Evolutionary conservation across 768 basidiomycete species (phyloP), one percentile per base, ranked within the genome.

Genomic region (Psilocybe azurescens): DNA sequence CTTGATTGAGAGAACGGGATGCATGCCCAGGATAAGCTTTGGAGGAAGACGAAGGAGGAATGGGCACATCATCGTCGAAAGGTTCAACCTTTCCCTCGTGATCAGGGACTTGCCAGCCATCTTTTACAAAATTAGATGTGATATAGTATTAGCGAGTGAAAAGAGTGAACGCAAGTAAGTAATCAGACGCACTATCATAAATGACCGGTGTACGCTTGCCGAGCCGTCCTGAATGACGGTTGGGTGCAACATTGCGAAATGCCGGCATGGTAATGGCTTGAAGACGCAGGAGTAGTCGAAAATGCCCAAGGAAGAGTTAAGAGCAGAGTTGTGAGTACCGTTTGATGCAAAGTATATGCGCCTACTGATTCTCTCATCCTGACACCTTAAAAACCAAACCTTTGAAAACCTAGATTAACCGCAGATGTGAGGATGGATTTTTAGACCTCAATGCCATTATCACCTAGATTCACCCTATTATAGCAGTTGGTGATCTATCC

Each of bases 171-270:
- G n/a, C 29, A 54, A 60, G 47, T 36, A 54, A 60, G 47, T 36
- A 55, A 59, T 29, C n/a, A 53, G 36, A 70, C 70, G 29, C 41
- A 76, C 75, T 49, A 48, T 70, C 69, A 55, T 72, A 72, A 13
- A 47, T 49, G 24, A 72, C 67, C 30, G 73, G 60, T 9, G 56
- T 58, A 9, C 66, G 62, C 38, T 65, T 65, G 28, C 62, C 64
- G 32, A 68, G 61, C 29, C 69, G 65, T 53, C 67, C 67, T 16
- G 72, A 72, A 47, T 69, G 71, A 47, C 70, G 69, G n/a, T 55
- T 61, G 38, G 64, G 33, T 41, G 59, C 36, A 5, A 73, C 29
- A 59, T 74, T 74, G 50, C 73, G 69, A 54, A 74, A 70, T 56
- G 60, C 68, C 47, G 75, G 73, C 72, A 75, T 76, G n/a, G 53